Conservation (phyloP, 192 early-diverging fungal genomes). For the Nowakowskiella sp. region DNA sequence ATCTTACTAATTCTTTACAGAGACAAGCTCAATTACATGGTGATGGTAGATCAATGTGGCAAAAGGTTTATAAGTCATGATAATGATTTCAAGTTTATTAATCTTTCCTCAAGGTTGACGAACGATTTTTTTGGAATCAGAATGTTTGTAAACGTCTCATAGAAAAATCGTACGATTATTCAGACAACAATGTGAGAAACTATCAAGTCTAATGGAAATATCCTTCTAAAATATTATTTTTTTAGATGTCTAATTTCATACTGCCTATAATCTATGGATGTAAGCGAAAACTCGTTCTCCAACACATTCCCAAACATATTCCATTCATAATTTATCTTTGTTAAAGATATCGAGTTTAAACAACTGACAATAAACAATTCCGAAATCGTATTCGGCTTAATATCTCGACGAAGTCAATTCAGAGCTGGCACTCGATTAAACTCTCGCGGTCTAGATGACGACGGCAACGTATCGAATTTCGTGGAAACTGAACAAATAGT, state of each 20-base stretch:
- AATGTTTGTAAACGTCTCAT: slow-evolving; percentile 63
- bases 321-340: slow-evolving; percentile 18
- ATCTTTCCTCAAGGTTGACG: slow-evolving; percentile 59
- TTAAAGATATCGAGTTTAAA: slow-evolving; percentile 57
- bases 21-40: slow-evolving; percentile 40
- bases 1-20: slow-evolving; percentile 80
- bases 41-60: slow-evolving; percentile 34
- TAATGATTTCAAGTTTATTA: too few relatives aligned
- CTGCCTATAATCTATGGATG: slow-evolving; percentile 88
- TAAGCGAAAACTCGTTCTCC: slow-evolving; percentile 32
- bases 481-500: slow-evolving; percentile 96
- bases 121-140: slow-evolving; percentile 93
- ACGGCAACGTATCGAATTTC: slow-evolving; percentile 93
- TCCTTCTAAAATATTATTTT: neutral
- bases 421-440: slow-evolving; percentile 81
- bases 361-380: slow-evolving; percentile 54
- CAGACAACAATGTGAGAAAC: slow-evolving; percentile 28
- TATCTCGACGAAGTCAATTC: slow-evolving; percentile 75
- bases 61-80: slow-evolving; percentile 38
- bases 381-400: slow-evolving; percentile 68
- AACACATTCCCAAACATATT: neutral
- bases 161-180: slow-evolving; percentile 32
- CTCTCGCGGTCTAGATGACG: slow-evolving; percentile 81
- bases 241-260: slow-evolving; percentile 67
- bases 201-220: neutral